Percentiles rank a stretch among this genome's conserved stretches.
These are phyloP conservation scores for Leucoagaricus sp. DNA, from an alignment of 1,284 basidiomycete genomes.

Conservation along the genomic window DNA sequence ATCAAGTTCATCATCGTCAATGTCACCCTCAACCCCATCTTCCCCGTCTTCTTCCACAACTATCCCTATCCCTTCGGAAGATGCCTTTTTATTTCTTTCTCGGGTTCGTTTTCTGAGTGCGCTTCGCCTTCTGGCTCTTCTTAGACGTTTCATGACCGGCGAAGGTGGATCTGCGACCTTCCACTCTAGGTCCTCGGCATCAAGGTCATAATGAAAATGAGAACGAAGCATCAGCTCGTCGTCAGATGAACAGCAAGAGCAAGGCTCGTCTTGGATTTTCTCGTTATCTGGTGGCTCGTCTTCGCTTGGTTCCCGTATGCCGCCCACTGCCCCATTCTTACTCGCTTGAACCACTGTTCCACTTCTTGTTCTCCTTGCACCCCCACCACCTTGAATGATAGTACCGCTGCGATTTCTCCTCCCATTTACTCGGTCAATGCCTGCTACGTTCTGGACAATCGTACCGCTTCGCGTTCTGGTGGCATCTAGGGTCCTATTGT, in stretches of 20 bases:
- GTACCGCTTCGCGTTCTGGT: conserved; percentile 13
- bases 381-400: conserved; percentile 1
- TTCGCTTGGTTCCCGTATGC: neutral
- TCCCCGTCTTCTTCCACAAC: neutral
- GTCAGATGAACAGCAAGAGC: conserved; percentile 14
- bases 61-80: neutral
- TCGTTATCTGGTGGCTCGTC: neutral
- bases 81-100: neutral
- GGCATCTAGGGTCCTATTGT: neutral
- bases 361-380: conserved; percentile 16
- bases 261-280: neutral
- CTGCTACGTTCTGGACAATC: neutral
- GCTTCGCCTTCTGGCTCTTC: neutral
- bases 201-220: conserved; percentile 11
- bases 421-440: neutral
- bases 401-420: conserved; percentile 9
- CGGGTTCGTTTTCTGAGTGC: neutral
- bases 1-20: conserved; percentile 13
- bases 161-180: conserved; percentile 12
- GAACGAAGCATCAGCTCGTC: conserved; percentile 15
- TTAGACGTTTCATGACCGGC: neutral
- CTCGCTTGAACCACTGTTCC: conserved; percentile 15
- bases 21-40: conserved; percentile 2
- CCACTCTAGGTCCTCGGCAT: conserved; percentile 1
- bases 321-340: neutral